Conservation (phyloP, 805 yeast genomes). For the Crinitomyces ghanaensis region DNA sequence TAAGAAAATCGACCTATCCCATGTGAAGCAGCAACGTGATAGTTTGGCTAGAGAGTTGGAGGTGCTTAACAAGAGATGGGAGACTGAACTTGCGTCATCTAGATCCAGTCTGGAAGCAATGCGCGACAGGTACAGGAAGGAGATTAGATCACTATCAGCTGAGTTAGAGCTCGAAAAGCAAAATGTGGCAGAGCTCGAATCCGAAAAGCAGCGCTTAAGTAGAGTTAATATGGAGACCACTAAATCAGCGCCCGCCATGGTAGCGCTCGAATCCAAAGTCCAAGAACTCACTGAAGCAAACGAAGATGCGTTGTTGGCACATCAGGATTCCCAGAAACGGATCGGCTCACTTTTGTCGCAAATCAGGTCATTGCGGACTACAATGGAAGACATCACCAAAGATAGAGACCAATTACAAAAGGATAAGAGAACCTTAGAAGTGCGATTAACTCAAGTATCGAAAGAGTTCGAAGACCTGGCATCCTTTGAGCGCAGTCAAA, state of each 20-base stretch:
- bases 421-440: conserved; percentile 38
- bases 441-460: conserved; percentile 32
- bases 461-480: conserved; percentile 31
- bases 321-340: conserved; percentile 36
- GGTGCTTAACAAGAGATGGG: conserved; percentile 43
- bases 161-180: conserved; percentile 25
- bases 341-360: conserved; percentile 39
- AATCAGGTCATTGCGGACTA: conserved; percentile 42
- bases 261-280: conserved; percentile 20
- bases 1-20: conserved; percentile 42
- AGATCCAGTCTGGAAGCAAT: conserved; percentile 36
- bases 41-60: conserved; percentile 45
- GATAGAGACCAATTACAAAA: conserved; percentile 53
- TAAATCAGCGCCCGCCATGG: conserved; percentile 8
- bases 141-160: conserved; percentile 18
- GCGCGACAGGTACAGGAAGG: conserved; percentile 22
- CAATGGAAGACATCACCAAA: conserved; percentile 46
- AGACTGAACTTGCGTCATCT: conserved; percentile 56
- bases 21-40: conserved; percentile 36
- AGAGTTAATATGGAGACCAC: no score
- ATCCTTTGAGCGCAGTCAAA: no score
- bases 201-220: not conserved
- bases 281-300: conserved; percentile 29
- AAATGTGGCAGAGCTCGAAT: conserved; percentile 24
- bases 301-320: conserved; percentile 31